Evolutionary conservation across 2,329 filamentous ascomycete genomes (phyloP), one percentile per base, ranked within the genome.

Genomic region (Aspergillus costaricaensis): DNA sequence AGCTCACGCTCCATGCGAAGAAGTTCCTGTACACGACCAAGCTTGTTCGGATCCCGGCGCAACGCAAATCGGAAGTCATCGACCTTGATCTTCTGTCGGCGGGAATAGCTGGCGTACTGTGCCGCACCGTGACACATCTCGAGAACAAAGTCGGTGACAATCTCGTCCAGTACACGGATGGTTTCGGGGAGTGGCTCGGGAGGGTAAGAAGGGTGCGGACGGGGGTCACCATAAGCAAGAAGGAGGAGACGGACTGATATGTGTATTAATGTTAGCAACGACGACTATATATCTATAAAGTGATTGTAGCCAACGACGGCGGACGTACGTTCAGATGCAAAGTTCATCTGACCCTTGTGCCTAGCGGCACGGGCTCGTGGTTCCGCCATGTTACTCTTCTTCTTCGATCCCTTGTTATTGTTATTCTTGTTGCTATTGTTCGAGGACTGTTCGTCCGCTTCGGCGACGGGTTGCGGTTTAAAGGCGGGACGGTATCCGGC

Each of bases 41-140:
- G 82, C 74, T 96, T 96, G 61, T 86, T 82, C 8, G 91, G 88
- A 71, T 98, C 96, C 65, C 90, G 87, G 32, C 95, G 86, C 68
- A 98, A 86, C 41, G 92, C 92, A 77, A 96, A 99, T 72, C 96
- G 92, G 80, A 99, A 96, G 77, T 99, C 95, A 72, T 97, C 94
- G 71, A 96, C 91, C 77, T 99, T 99, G 79, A 99, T 92, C 80
- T 99, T 99, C 71, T 96, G 91, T 2, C 95, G 90, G 0, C 92
- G 90, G 2, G 91, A 88, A 77, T 96, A 91, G 75, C 91, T 88
- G 0, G 95, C 95, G 56, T 89, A 88, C 48, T 91, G 87, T 4
- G 92, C 91, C 4, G 95, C 94, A 73, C 92, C 89, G 80, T 96
- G 95, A 78, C 91, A 94, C 57, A 95, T 88, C 75, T 95, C 92